Evolutionary conservation across 768 basidiomycete species (phyloP), one percentile per base, ranked within the genome.

Genomic region (Calocybe indica): DNA sequence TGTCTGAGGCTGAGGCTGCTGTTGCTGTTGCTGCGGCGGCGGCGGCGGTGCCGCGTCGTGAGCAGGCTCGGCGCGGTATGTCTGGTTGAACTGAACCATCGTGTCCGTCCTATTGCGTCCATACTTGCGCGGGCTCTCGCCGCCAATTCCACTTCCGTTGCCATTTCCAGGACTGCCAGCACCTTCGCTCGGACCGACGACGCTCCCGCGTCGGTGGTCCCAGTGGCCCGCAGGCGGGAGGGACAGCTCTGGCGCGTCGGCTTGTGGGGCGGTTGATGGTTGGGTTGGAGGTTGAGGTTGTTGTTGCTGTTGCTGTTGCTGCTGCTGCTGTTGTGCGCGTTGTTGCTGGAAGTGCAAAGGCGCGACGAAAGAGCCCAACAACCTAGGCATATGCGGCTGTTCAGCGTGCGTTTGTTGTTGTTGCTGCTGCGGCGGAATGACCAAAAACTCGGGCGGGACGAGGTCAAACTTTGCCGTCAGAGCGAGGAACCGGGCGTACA

Each of bases 401-500:
- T 47, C n/a, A 56, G 55, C 15, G 52, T 46, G 14, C 52, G 43
- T 15, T 49, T 57, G 7, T 43, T 48, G n/a, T 52, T 53, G 12
- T 12, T 9, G 22, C 56, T 51, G 6, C 6, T 53, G 58, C 9
- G 77, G 66, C 0, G 88, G 88, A 40, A 90, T 90, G 59, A 91
- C 85, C 38, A 94, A 75, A 62, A 94, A 90, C 47, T 91, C 89
- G 15, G 75, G 57, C 0, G 88, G 87, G 0, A 95, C 91, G 39
- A 96, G 73, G 50, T 85, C 82, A 67, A 87, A 94, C 59, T 80
- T 80, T 50, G 76, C 73, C 6, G 87, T 86, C 49, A 95, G 79
- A 8, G 84, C 85, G 47, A 93, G 77, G 72, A 95, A 95, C 56
- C 93, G 85, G 33, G 86, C 85, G 59, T 95, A 94, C 2, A 96